Evolutionary conservation across 257 asterid species (phyloP).

Genomic region (Solanum pinnatisectum): DNA sequence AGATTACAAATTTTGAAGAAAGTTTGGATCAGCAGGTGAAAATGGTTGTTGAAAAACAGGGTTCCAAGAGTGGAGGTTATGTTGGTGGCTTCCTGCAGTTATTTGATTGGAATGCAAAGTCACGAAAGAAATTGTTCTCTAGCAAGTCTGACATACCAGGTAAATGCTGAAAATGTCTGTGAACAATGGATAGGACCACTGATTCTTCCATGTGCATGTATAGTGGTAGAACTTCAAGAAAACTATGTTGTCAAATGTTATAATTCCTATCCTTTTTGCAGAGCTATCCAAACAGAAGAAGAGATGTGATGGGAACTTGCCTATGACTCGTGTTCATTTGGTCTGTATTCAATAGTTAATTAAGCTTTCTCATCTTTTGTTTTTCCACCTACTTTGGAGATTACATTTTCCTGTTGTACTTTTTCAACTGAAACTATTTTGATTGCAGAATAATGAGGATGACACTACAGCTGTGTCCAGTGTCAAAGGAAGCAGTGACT

Average conservation of each 20-base stretch:
- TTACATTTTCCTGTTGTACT: background rate
- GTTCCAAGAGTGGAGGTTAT: conserved; percentile 57
- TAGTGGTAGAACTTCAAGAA: background rate
- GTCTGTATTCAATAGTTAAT: conserved; percentile 17
- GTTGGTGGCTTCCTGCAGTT: conserved; percentile 84
- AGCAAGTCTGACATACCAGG: conserved; percentile 68
- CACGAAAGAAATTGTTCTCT: conserved; percentile 72
- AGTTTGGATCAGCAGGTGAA: conserved; percentile 3
- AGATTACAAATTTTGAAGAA: conserved; percentile 5
- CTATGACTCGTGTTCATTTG: conserved; percentile 44
- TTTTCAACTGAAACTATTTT: background rate
- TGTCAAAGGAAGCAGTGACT: conserved; percentile 57
- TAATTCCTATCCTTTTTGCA: conserved; percentile 15
- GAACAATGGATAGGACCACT: background rate
- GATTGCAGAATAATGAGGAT: conserved; percentile 51
- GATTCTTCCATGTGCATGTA: background rate
- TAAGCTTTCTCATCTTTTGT: background rate
- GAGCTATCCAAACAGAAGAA: conserved; percentile 83
- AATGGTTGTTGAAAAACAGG: conserved; percentile 68
- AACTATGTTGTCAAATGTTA: background rate
- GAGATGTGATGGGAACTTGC: conserved; percentile 58
- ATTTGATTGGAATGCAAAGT: conserved; percentile 88
- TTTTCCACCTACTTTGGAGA: background rate
- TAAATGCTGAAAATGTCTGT: conserved; percentile 4
- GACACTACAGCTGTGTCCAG: conserved; percentile 39